These are phyloP conservation scores for Trichophyton mentagrophytes DNA, from an alignment of 2,329 filamentous ascomycete genomes.

Conservation along the genomic window DNA sequence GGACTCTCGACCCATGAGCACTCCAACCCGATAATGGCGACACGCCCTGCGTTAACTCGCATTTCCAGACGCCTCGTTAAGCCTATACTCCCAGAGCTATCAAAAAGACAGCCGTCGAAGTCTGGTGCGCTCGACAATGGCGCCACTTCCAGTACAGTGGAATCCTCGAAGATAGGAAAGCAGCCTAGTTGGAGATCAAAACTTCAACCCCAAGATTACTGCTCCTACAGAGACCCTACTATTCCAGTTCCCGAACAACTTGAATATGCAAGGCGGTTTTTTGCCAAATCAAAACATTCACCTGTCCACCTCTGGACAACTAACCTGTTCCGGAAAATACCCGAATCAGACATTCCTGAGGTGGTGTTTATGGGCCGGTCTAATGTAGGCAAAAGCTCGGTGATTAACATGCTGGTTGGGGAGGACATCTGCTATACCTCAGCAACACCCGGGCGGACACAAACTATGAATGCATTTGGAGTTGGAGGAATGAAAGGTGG, in stretches of 20 bases:
- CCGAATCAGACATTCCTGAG: constrained; percentile 43
- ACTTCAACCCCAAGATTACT: not conserved
- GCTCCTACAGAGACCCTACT: constrained; percentile 40
- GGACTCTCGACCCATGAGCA: not conserved
- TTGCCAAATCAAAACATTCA: constrained; percentile 33
- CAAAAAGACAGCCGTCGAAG: not conserved
- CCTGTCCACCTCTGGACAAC: constrained; percentile 49
- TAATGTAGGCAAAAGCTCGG: constrained; percentile 56
- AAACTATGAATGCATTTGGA: constrained; percentile 54
- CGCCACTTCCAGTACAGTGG: not conserved
- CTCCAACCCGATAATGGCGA: not conserved
- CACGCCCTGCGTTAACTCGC: not conserved
- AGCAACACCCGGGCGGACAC: constrained; percentile 48
- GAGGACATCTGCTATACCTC: constrained; percentile 43
- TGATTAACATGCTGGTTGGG: constrained; percentile 52
- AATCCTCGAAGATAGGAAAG: not conserved
- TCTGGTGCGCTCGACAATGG: not conserved
- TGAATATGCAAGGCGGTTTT: constrained; percentile 34
- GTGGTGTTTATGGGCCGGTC: constrained; percentile 55
- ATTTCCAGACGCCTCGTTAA: not conserved
- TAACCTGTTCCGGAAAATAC: constrained; percentile 47
- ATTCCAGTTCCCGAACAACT: constrained; percentile 35
- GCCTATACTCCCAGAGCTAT: not conserved
- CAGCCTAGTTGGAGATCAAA: not conserved
- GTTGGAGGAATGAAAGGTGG: constrained; percentile 39